These are phyloP conservation scores for Apiospora marii DNA, from an alignment of 2,329 filamentous ascomycete genomes.

Conservation along the genomic window DNA sequence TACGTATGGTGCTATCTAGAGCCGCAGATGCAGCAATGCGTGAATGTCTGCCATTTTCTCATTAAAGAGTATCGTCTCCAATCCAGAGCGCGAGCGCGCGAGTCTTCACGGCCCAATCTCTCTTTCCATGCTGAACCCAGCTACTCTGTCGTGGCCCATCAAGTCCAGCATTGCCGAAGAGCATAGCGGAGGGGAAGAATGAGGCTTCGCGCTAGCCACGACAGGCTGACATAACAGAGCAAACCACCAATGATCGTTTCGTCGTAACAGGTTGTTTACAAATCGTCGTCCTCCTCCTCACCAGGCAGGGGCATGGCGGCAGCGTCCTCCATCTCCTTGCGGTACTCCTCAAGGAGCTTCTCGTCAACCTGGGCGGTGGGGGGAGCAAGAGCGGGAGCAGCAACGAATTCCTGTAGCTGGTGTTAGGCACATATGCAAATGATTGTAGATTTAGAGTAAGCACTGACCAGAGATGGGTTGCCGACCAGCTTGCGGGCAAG, in stretches of 20 bases:
- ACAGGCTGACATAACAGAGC: conserved; percentile 27
- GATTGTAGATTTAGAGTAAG: neutral
- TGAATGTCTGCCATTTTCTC: conserved; percentile 37
- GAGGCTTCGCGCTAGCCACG: conserved; percentile 23
- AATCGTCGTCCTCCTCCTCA: conserved; percentile 83
- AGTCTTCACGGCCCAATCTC: conserved; percentile 34
- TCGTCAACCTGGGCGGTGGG: conserved; percentile 91
- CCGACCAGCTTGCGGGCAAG: conserved; percentile 97
- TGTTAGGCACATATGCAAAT: conserved; percentile 38
- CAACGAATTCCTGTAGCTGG: conserved; percentile 83
- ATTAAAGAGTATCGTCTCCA: conserved; percentile 32
- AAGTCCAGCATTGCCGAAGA: conserved; percentile 34
- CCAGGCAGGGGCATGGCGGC: conserved; percentile 87
- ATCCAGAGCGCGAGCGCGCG: conserved; percentile 35
- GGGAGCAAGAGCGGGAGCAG: conserved; percentile 91
- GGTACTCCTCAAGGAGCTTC: conserved; percentile 80
- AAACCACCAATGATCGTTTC: conserved; percentile 29
- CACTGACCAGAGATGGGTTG: conserved; percentile 81
- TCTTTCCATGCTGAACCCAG: conserved; percentile 36
- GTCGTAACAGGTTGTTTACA: conserved; percentile 52
- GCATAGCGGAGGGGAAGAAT: conserved; percentile 27
- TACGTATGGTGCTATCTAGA: conserved; percentile 46
- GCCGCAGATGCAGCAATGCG: conserved; percentile 43
- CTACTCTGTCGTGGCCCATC: conserved; percentile 37
- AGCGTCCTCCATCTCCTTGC: conserved; percentile 87